Evolutionary conservation across 345 rosid genomes (phyloP), one percentile per base, ranked within the genome.

Genomic region (Lagerstroemia speciosa): DNA sequence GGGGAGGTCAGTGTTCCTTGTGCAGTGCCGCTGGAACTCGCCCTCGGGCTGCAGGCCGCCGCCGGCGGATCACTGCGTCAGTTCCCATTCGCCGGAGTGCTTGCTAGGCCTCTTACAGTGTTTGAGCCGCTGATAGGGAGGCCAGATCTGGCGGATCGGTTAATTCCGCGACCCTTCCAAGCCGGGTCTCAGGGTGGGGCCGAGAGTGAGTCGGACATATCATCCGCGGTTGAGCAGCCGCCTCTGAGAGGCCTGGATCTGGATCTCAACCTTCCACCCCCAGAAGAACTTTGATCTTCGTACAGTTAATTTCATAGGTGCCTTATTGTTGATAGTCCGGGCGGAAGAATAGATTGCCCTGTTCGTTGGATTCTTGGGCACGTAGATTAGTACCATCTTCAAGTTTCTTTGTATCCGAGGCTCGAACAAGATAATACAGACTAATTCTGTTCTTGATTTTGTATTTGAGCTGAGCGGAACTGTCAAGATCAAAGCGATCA

Each of bases 191-290:
- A 64, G 20, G 61, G 71, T 6, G 77, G 78, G 52, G 72, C 76
- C 2, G 83, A 69, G 58, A 69, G 83, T 16, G 90, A 83, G 65
- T 73, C 90, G 36, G 83, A 78, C 17, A 74, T 78, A 19, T 46
- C 83, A 3, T 78, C 88, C 0, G 77, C 69, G 14, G 81, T 79
- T 34, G 86, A 82, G 29, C 76, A 73, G 45, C 78, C 80, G 75
- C 76, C 79, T 2, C 72, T 69, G 27, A 67, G 65, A 5, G 71
- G 65, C 65, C 77, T 77, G 8, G 76, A 74, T 72, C 76, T 89
- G 22, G 97, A 91, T 70, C 96, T 89, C 37, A 89, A 91, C 65
- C 83, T 86, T 68, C 85, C 87, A 33, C 89, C 97, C 8, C 85
- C 91, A 5, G 79, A 78, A 7, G 90, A 89, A 26, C 85, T 85